phyloP scores from a whole-genome alignment of 1,284 basidiomycete species.

The Mycocalia duriaeana region DNA sequence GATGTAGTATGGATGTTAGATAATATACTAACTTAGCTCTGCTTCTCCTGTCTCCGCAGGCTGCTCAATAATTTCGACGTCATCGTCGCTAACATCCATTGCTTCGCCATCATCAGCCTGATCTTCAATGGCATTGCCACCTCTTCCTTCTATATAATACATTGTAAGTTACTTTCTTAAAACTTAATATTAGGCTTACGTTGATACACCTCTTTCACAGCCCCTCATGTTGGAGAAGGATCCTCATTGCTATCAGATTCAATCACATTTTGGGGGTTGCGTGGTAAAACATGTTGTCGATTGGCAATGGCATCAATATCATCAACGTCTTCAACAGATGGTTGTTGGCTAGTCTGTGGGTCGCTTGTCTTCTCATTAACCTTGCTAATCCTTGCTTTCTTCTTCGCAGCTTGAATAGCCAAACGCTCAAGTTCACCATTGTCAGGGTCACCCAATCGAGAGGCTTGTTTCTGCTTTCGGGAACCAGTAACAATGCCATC shows the following conservation, averaged over 20 bases:
- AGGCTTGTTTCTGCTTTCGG: constrained; percentile 1
- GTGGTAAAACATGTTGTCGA: not conserved
- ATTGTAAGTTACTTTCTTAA: not conserved
- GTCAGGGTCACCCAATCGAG: not conserved
- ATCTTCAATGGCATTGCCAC: not conserved
- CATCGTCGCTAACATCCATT: not conserved
- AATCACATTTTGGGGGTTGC: not conserved
- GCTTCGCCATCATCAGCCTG: not conserved
- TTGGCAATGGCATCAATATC: not conserved
- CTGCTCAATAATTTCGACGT: not conserved
- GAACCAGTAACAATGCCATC: not conserved
- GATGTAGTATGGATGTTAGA: not conserved
- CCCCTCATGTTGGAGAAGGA: not conserved
- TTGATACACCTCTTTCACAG: not conserved
- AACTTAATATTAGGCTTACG: not conserved
- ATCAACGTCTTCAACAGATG: not conserved
- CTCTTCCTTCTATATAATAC: not conserved
- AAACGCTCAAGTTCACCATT: not conserved
- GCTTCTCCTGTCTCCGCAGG: not conserved
- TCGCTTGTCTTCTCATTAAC: not conserved
- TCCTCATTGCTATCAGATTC: not conserved
- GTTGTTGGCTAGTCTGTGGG: not conserved
- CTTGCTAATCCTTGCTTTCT: not conserved
- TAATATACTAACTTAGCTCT: not conserved
- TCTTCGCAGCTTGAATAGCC: constrained; percentile 1